These are phyloP conservation scores for Diversispora eburnea DNA, from an alignment of 192 early-diverging fungal genomes.

Conservation along the genomic window DNA sequence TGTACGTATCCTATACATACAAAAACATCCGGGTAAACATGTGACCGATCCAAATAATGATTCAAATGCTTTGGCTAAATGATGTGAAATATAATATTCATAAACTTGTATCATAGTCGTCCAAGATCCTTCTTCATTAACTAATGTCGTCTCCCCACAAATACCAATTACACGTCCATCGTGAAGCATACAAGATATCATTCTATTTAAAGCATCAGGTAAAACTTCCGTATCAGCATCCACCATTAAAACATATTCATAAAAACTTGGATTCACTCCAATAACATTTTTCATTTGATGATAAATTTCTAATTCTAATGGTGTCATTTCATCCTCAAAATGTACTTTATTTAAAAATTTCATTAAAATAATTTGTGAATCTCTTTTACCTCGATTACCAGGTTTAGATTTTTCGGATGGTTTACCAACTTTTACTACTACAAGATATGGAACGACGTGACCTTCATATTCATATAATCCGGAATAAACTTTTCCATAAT, in stretches of 20 bases:
- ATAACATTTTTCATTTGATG: slow-evolving; percentile 97
- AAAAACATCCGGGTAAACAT: slow-evolving; percentile 82
- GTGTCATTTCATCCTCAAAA: slow-evolving; percentile 85
- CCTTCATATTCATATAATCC: slow-evolving; percentile 88
- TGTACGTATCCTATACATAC: slow-evolving; percentile 79
- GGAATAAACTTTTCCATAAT: slow-evolving; percentile 95
- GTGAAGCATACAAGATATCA: slow-evolving; percentile 80
- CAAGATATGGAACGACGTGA: slow-evolving; percentile 88
- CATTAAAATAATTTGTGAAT: slow-evolving; percentile 95
- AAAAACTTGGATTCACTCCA: slow-evolving; percentile 78
- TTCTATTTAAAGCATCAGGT: slow-evolving; percentile 80
- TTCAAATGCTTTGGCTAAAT: slow-evolving; percentile 86
- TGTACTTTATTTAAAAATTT: slow-evolving; percentile 89
- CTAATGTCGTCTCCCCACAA: slow-evolving; percentile 91
- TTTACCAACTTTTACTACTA: slow-evolving; percentile 91
- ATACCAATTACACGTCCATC: slow-evolving; percentile 81
- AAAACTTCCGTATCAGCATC: slow-evolving; percentile 82
- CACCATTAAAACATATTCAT: slow-evolving; percentile 76
- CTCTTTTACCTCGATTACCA: slow-evolving; percentile 96
- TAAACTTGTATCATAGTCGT: slow-evolving; percentile 97
- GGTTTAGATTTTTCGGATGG: slow-evolving; percentile 80
- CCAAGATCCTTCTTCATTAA: slow-evolving; percentile 88
- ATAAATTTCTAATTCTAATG: slow-evolving; percentile 94
- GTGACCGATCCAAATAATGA: slow-evolving; percentile 79
- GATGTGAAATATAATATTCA: slow-evolving; percentile 90